phyloP scores from a whole-genome alignment of 345 rosid species.

The Pugionium cornutum region DNA sequence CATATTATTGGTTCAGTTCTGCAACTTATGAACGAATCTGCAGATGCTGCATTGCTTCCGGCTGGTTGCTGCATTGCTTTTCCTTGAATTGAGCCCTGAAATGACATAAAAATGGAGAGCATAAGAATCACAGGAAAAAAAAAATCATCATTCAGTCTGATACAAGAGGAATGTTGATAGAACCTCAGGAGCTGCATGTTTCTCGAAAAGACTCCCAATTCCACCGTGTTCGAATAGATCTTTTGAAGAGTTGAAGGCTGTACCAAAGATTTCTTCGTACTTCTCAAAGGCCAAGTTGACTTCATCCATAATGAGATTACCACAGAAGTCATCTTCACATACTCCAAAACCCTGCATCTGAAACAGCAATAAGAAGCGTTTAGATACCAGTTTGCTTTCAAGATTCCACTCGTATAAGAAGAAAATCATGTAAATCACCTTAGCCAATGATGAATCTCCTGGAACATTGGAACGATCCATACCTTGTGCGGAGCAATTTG shows the following conservation, averaged over 20 bases:
- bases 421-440: constrained; percentile 47
- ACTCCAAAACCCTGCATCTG: constrained; percentile 28
- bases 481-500: constrained; percentile 42
- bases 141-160: background rate
- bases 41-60: constrained; percentile 75
- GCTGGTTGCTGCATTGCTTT: constrained; percentile 64
- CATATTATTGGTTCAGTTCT: constrained; percentile 78
- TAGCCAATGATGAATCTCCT: constrained; percentile 46
- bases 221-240: constrained; percentile 86
- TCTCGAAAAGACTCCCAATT: constrained; percentile 74
- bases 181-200: constrained; percentile 44
- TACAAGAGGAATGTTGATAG: constrained; percentile 5
- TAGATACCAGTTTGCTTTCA: background rate
- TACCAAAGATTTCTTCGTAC: constrained; percentile 91
- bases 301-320: constrained; percentile 75
- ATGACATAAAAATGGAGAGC: background rate
- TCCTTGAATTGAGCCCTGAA: constrained; percentile 39
- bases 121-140: constrained; percentile 6
- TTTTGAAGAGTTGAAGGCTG: constrained; percentile 71
- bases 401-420: background rate
- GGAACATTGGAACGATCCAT: constrained; percentile 48
- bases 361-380: constrained; percentile 4
- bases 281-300: constrained; percentile 76
- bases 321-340: constrained; percentile 52
- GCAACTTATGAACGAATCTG: constrained; percentile 73